Evolutionary conservation across 2,329 filamentous ascomycete species (phyloP).

Genomic region (Bipolaris zeicola): DNA sequence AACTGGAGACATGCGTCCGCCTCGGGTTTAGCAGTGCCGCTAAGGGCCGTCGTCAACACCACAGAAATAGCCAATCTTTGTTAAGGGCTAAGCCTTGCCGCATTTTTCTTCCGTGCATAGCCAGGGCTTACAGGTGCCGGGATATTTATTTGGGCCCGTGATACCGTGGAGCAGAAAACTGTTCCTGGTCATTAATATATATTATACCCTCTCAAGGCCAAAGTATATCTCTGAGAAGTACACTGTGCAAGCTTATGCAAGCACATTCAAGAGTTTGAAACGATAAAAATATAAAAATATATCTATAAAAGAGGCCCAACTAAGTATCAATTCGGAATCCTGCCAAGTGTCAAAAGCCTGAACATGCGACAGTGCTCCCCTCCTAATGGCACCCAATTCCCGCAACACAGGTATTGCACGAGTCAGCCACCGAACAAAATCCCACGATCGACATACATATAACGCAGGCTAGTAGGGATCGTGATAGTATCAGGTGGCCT

Average conservation of each 20-base stretch:
- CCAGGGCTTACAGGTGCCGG: neutral
- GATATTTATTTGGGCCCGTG: too few species aligned
- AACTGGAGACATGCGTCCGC: neutral
- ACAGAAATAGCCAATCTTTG: neutral
- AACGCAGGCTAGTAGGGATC: neutral
- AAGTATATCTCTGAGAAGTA: neutral
- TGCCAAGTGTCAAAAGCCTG: neutral
- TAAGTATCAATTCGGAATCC: neutral
- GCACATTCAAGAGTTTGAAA: neutral
- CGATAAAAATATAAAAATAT: neutral
- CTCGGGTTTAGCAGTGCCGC: constrained; percentile 7
- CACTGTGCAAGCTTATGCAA: neutral
- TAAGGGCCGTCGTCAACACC: neutral
- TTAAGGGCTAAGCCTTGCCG: neutral
- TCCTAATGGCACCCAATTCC: neutral
- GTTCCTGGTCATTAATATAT: neutral
- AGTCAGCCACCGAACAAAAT: neutral
- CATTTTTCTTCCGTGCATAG: neutral
- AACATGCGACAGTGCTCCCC: neutral
- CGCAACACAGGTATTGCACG: neutral
- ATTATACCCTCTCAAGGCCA: neutral
- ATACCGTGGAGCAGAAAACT: too few species aligned
- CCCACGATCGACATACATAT: neutral
- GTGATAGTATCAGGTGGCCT: neutral
- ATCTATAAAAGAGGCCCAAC: neutral